Evolutionary conservation across 202 grass and related monocot genomes (phyloP), one percentile per base, ranked within the genome.

Genomic region (Zizania palustris): DNA sequence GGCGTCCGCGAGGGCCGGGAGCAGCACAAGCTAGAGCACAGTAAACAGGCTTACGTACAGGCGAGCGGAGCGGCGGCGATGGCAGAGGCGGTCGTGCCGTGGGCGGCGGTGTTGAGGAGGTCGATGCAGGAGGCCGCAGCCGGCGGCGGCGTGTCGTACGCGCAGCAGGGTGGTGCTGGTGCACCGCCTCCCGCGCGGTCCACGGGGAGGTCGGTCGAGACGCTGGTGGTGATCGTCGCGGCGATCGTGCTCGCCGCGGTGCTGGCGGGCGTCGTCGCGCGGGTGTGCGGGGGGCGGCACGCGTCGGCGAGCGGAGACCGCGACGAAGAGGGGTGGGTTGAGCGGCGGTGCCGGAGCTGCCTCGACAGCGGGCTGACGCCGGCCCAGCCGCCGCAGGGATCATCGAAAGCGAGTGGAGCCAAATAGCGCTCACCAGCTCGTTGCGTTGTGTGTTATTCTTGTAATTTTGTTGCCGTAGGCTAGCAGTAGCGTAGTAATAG

Each of bases 141-240:
- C 53, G 14, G 55, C 69, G 46, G 10, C 65, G 35, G 56, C 43
- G 35, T 73, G 39, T 73, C 79, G 60, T 87, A 71, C 75, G 48
- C 49, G 71, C 62, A 9, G 38, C 73, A 16, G 6, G 42, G 28
- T 9, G 18, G 15, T 16, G 6, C 16, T 16, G n/a, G n/a, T n/a
- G n/a, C n/a, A n/a, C 59, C 45, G 1, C 9, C 28, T 28, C 68
- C 61, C 3, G n/a, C 60, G 71, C 72, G 73, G 61, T 78, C 89
- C 22, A 86, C 85, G 36, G 74, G 43, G 50, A 78, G 85, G 77
- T 88, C 87, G 13, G 65, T 97, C 20, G 83, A 97, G 87, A 93
- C 93, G 63, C 74, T 97, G 80, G 90, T 97, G 68, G 93, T 97
- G 85, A 88, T 97, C 78, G 21, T 97, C 33, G 90, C 93, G 12